Base-by-base conservation (phyloP, 2,329 filamentous ascomycete species). In the Alternaria panax region DNA sequence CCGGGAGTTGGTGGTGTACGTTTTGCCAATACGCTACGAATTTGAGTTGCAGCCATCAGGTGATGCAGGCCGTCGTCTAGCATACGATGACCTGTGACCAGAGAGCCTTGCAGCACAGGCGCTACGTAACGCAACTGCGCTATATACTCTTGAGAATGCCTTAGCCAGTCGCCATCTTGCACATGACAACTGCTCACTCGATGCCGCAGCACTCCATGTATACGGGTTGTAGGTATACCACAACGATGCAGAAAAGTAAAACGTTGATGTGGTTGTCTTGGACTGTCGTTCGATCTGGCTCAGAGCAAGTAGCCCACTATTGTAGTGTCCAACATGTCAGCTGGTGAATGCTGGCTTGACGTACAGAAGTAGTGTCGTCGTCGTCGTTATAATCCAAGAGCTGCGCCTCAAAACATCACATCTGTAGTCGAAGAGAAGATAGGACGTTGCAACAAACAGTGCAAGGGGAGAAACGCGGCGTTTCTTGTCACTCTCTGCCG, bases 401-500 rank as follows among this genome's bases (percentile, higher is more conserved):
- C 24, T 2, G 1, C 28, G 14, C 20, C 2, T 53, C 28, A 27
- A n/a, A 14, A 7, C 51, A 47, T 40, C 16, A 22, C 3, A 16
- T 40, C 1, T 27, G 16, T 3, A 16, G 34, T 24, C 3, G 27
- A 56, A 32, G 53, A 16, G 25, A 42, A 46, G 36, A 40, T 38
- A 27, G 43, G 48, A 65, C 58, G 62, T 68, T 38, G 59, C 52
- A 55, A 66, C 42, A 66, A 68, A 48, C 47, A 43, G 50, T 36
- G 28, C 41, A 57, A 58, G 51, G 60, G 57, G 46, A 43, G 56
- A 48, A 59, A 51, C 45, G 63, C 67, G 67, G 68, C 66, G 59
- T 66, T 59, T 47, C 64, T 64, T 69, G 58, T 54, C 43, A 14
- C 14, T 57, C 60, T 48, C 50, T 69, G 25, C 68, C 66, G 66